phyloP scores from a whole-genome alignment of 2,329 filamentous ascomycete genomes.

The Diaporthe nobilis region DNA sequence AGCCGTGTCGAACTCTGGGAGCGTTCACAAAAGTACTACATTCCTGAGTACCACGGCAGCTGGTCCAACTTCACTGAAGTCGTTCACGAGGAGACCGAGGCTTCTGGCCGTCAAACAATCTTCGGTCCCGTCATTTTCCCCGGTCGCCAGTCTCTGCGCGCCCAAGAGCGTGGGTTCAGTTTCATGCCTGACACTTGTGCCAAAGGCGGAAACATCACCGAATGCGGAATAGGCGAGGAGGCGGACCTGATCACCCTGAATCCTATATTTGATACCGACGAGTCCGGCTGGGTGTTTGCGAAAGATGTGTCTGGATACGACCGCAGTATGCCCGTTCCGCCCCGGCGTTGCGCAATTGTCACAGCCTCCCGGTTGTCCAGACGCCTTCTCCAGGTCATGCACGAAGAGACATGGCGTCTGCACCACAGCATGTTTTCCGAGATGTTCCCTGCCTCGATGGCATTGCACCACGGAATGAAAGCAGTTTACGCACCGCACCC shows the following conservation, averaged over 20 bases:
- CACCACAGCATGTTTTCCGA: constrained; percentile 83
- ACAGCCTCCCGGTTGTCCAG: constrained; percentile 78
- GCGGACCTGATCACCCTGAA: constrained; percentile 85
- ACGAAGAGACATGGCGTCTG: constrained; percentile 77
- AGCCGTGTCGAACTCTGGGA: constrained; percentile 83
- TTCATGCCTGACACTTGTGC: constrained; percentile 70
- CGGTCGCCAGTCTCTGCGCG: constrained; percentile 61
- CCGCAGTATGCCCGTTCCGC: constrained; percentile 64
- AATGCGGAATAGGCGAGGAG: constrained; percentile 79
- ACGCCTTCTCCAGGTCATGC: constrained; percentile 78
- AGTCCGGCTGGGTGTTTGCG: constrained; percentile 81
- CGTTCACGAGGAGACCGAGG: constrained; percentile 72
- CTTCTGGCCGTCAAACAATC: constrained; percentile 67
- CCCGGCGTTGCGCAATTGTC: constrained; percentile 79
- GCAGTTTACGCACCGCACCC: constrained; percentile 87
- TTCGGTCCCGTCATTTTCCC: constrained; percentile 76
- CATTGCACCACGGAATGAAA: constrained; percentile 83
- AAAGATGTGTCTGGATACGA: constrained; percentile 80
- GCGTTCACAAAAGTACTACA: constrained; percentile 81
- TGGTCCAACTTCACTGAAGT: constrained; percentile 80
- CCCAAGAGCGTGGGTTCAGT: constrained; percentile 67
- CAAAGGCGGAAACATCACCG: constrained; percentile 62
- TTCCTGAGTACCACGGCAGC: constrained; percentile 76
- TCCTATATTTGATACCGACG: constrained; percentile 79
- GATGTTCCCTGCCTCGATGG: constrained; percentile 81